phyloP scores from a whole-genome alignment of 306 rosid genomes.

The apple (Malus domestica) region ASM211411v1 NC_041803.1:23599001-23599500 shows the following conservation, averaged over 20 bases:
- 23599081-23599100: neutral
- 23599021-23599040: conserved; percentile 98
- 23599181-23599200: neutral
- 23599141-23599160: neutral
- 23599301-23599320: neutral
- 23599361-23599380: neutral
- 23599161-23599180: neutral
- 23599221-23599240: neutral
- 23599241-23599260: neutral
- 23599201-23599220: neutral
- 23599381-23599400: too few relatives aligned
- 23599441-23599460: neutral
- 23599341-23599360: too few relatives aligned
- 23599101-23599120: neutral
- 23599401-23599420: too few relatives aligned
- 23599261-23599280: too few relatives aligned
- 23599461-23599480: neutral
- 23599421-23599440: too few relatives aligned
- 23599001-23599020: conserved; percentile 96
- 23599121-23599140: neutral
- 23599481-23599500: neutral
- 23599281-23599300: too few relatives aligned
- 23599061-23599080: neutral
- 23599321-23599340: too few relatives aligned
- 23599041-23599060: conserved; percentile 99